Evolutionary conservation across 768 basidiomycete genomes (phyloP).

Genomic region (Trametes gibbosa): DNA sequence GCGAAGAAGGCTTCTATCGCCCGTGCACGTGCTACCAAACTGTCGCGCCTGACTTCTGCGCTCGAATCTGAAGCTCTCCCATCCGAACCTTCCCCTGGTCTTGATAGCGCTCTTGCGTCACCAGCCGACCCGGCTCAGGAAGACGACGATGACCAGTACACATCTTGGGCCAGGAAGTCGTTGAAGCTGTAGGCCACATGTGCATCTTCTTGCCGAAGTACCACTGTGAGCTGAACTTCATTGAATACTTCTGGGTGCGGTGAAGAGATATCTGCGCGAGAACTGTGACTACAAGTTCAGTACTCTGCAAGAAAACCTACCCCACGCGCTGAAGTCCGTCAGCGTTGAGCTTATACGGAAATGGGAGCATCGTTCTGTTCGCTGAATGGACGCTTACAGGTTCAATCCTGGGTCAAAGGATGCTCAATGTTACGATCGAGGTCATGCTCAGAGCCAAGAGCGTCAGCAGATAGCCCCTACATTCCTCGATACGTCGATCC

Average conservation of each 20-base stretch:
- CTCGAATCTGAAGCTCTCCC: too few relatives aligned
- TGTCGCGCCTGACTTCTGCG: too few relatives aligned
- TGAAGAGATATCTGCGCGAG: constrained; percentile 27
- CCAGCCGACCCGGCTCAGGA: too few relatives aligned
- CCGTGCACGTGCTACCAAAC: too few relatives aligned
- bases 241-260: constrained; percentile 34
- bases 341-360: constrained; percentile 22
- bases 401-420: constrained; percentile 27
- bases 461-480: too few relatives aligned
- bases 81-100: too few relatives aligned
- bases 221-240: constrained; percentile 39
- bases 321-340: constrained; percentile 22
- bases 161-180: neutral
- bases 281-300: constrained; percentile 29
- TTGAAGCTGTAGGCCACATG: constrained; percentile 23
- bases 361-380: constrained; percentile 34
- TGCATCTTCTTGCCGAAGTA: constrained; percentile 41
- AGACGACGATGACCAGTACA: too few relatives aligned
- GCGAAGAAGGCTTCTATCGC: too few relatives aligned
- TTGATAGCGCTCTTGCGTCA: too few relatives aligned
- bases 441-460: too few relatives aligned
- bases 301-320: constrained; percentile 27
- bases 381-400: constrained; percentile 36
- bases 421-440: too few relatives aligned
- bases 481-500: too few relatives aligned